Base-by-base conservation (phyloP, 345 rosid genomes). In the Hibiscus syriacus region DNA sequence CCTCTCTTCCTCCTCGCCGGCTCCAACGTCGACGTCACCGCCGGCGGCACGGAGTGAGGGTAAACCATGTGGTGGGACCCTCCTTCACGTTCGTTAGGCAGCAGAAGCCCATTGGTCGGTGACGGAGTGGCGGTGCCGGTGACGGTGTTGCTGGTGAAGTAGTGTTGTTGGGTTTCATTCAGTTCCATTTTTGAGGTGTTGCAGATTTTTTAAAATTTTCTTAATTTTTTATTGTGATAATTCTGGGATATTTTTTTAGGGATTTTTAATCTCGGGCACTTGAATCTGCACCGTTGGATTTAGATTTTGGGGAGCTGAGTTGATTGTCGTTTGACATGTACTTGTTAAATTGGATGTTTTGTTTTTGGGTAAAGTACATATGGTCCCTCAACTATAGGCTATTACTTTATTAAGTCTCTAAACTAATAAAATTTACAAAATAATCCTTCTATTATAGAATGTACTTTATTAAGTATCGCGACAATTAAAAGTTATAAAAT, bases 1-100 rank as follows among this genome's bases (percentile, higher is more conserved):
- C 98, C 98, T 22, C 98, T 79, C 89, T 85, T 93, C 81, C 92
- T 80, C 85, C 79, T 83, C 3, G 86, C 76, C 0, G 86, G 79
- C 72, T 85, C 92, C 60, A 80, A 78, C 25, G 88, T 82, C 27
- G 83, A 82, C 38, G 82, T 77, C 67, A 82, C 84, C 32, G 83
- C 89, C 4, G 90, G 82, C 0, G 96, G 85, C n/a, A 85, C 82
- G 0, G 95, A 80, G 84, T 81, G 89, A 12, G 93, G 86, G 63
- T 72, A 83, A 46, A 82, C 74, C 78, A 82, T 41, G 63, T 66
- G 84, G 30, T 82, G 49, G 1, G 48, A 43, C 48, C 48, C 48
- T 43, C 65, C 83, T 0, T 30, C 62, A 2, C 48, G 71, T 7
- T 75, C 80, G 66, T 64, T 71, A 12, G 83, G 55, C 0, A 86